These are phyloP conservation scores for Lanmaoa pseudosensibilis DNA, from an alignment of 768 basidiomycete genomes.

Conservation along the genomic window DNA sequence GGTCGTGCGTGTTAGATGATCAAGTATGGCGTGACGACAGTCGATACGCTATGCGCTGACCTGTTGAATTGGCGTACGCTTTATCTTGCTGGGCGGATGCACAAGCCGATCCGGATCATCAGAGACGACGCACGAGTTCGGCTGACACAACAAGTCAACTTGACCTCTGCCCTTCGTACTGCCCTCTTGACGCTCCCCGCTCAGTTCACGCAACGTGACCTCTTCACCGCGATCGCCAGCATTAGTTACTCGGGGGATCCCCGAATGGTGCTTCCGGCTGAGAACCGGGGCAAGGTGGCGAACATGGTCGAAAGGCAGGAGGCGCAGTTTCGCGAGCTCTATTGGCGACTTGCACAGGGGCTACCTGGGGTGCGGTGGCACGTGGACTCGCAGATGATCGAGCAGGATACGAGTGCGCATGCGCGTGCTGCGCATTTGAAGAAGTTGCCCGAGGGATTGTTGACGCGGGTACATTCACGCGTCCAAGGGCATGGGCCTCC, in stretches of 20 bases:
- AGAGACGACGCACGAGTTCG: constrained; percentile 90
- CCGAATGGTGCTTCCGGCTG: constrained; percentile 90
- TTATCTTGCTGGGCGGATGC: constrained; percentile 94
- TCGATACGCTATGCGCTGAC: constrained; percentile 87
- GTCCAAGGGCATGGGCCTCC: constrained; percentile 35
- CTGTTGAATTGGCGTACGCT: constrained; percentile 90
- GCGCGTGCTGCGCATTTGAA: constrained; percentile 72
- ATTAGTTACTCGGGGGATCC: constrained; percentile 90
- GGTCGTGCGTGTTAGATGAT: constrained; percentile 56
- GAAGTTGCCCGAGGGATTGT: constrained; percentile 73
- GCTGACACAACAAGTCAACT: constrained; percentile 91
- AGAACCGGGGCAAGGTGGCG: constrained; percentile 91
- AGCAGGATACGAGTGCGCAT: constrained; percentile 73
- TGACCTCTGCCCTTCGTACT: constrained; percentile 86
- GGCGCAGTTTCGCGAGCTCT: constrained; percentile 84
- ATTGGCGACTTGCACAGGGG: constrained; percentile 74
- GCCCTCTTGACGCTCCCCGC: constrained; percentile 83
- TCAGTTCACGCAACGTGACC: constrained; percentile 75
- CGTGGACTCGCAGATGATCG: constrained; percentile 45
- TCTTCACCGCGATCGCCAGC: constrained; percentile 83
- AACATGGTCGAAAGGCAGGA: constrained; percentile 88
- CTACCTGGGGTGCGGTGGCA: constrained; percentile 82
- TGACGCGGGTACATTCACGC: constrained; percentile 48
- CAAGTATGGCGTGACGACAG: constrained; percentile 95
- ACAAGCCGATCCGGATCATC: constrained; percentile 94